phyloP scores from a whole-genome alignment of 176 grass and related monocot species.

The Poa annua region DNA sequence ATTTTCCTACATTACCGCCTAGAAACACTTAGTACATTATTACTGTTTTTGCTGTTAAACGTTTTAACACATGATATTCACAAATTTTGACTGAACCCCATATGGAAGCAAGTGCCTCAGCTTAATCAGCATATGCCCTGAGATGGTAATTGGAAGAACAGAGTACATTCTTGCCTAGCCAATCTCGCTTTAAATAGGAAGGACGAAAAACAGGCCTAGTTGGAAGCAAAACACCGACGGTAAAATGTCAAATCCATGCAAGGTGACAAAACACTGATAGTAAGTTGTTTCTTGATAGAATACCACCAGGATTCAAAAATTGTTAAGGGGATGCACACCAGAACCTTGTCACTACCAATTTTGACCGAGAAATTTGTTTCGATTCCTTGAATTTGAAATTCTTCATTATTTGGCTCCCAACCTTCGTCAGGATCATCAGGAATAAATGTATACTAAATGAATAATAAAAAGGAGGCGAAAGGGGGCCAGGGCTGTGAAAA shows the following conservation, averaged over 20 bases:
- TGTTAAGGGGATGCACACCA: too few relatives aligned
- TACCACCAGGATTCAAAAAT: neutral
- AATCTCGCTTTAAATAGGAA: neutral
- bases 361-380: neutral
- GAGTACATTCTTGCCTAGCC: neutral
- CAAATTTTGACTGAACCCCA: neutral
- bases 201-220: neutral
- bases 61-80: neutral
- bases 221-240: neutral
- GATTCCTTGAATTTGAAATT: neutral
- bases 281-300: neutral
- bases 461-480: too few relatives aligned
- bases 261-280: neutral
- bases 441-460: too few relatives aligned
- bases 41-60: neutral
- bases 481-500: too few relatives aligned
- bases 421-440: too few relatives aligned
- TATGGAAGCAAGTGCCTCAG: neutral
- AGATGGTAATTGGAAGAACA: constrained; percentile 4
- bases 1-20: neutral
- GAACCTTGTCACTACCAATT: neutral
- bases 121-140: neutral
- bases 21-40: neutral
- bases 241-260: neutral
- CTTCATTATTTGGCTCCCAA: neutral